A percentile compares a stretch with the other conserved stretches of the same genome.
These are phyloP conservation scores for Euryodendron excelsum DNA, from an alignment of 148 eudicot species.

Conservation along the genomic window DNA sequence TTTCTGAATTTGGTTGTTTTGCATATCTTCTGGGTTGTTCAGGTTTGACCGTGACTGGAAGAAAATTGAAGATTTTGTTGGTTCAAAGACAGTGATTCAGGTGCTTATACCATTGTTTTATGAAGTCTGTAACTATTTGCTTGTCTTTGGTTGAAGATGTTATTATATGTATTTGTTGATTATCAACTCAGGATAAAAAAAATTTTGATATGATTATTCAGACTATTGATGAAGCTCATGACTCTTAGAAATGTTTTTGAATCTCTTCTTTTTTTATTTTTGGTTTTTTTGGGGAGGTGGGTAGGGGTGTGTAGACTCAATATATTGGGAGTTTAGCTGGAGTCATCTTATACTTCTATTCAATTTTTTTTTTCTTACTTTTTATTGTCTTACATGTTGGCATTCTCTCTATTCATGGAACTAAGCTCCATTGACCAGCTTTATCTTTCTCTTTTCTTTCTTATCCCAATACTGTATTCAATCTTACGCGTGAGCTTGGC, in stretches of 20 bases:
- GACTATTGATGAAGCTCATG: not conserved
- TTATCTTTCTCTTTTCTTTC: no score
- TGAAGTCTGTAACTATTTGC: not conserved
- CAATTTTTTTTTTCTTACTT: no score
- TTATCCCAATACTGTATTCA: no score
- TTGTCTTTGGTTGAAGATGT: not conserved
- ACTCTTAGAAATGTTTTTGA: not conserved
- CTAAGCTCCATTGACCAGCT: no score
- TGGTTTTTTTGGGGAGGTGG: not conserved
- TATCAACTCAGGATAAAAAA: not conserved
- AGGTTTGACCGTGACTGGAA: constrained; percentile 98
- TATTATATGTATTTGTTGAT: not conserved
- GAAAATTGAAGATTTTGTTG: constrained; percentile 94
- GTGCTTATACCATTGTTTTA: constrained; percentile 34
- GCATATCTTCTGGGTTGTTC: constrained; percentile 18
- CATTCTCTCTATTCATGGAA: no score
- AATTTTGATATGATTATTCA: not conserved
- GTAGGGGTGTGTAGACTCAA: not conserved
- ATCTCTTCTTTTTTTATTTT: not conserved
- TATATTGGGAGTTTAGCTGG: not conserved
- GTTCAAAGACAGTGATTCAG: constrained; percentile 91
- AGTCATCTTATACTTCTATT: not conserved
- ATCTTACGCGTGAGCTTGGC: no score
- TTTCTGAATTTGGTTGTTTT: not conserved
- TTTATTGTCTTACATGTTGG: no score